phyloP scores from a whole-genome alignment of 352 stramenopile species.

The Pythium myriotylum region DNA sequence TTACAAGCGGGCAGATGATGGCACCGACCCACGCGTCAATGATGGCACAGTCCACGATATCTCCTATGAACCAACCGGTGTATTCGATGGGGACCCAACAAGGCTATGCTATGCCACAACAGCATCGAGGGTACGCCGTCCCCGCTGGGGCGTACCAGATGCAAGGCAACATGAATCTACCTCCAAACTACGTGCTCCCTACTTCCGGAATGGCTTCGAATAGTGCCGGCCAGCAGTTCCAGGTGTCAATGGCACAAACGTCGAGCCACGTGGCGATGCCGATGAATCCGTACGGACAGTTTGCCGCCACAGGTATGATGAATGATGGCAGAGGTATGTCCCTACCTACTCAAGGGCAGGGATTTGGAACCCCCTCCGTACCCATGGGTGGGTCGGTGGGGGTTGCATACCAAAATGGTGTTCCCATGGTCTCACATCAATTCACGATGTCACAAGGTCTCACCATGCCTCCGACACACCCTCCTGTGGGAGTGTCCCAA shows the following conservation, averaged over 20 bases:
- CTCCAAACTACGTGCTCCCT: constrained; percentile 57
- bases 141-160: constrained; percentile 43
- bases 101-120: constrained; percentile 41
- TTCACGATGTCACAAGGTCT: constrained; percentile 22
- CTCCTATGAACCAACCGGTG: constrained; percentile 41
- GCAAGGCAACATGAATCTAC: constrained; percentile 42
- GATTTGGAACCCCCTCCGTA: constrained; percentile 11
- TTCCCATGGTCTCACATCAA: constrained; percentile 18
- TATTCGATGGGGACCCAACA: constrained; percentile 44
- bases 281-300: constrained; percentile 24
- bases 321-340: constrained; percentile 8
- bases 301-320: constrained; percentile 9
- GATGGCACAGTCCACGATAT: constrained; percentile 38
- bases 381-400: constrained; percentile 10
- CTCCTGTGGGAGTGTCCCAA: background rate
- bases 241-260: constrained; percentile 15
- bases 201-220: constrained; percentile 13
- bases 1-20: constrained; percentile 18
- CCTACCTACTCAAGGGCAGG: constrained; percentile 5
- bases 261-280: constrained; percentile 19
- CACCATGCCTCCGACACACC: constrained; percentile 16
- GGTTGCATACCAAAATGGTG: constrained; percentile 19
- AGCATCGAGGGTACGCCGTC: constrained; percentile 38
- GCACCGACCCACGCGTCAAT: constrained; percentile 15
- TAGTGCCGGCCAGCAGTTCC: constrained; percentile 11